phyloP scores from a whole-genome alignment of 2,329 filamentous ascomycete genomes.

The Teratosphaeria destructans region DNA sequence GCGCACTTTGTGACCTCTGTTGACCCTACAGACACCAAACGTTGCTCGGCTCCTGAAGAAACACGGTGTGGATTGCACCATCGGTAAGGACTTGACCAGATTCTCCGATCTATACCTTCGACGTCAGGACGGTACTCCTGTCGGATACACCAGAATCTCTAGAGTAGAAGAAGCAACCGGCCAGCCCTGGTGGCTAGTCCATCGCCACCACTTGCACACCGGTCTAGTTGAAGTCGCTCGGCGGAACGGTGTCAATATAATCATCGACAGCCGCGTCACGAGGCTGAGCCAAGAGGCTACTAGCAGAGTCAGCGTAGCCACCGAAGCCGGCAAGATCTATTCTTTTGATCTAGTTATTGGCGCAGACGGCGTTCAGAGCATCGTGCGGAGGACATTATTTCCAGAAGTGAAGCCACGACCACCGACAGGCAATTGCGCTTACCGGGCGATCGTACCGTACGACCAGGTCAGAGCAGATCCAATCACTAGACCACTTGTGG shows the following conservation, averaged over 20 bases:
- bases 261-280: constrained; percentile 29
- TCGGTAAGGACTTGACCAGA: constrained; percentile 32
- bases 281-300: constrained; percentile 21
- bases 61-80: constrained; percentile 31
- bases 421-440: constrained; percentile 35
- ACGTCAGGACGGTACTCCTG: constrained; percentile 28
- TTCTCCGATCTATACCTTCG: constrained; percentile 33
- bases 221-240: constrained; percentile 33
- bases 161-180: constrained; percentile 24
- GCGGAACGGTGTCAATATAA: constrained; percentile 28
- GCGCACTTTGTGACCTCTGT: not conserved
- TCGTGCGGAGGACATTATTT: constrained; percentile 31
- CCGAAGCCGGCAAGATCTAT: constrained; percentile 13
- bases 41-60: constrained; percentile 30
- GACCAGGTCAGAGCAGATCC: constrained; percentile 34
- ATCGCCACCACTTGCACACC: constrained; percentile 37
- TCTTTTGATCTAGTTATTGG: constrained; percentile 22
- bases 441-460: constrained; percentile 36
- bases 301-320: constrained; percentile 22
- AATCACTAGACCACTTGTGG: constrained; percentile 22
- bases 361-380: constrained; percentile 22
- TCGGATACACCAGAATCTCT: constrained; percentile 29
- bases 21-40: constrained; percentile 32
- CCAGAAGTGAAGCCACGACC: constrained; percentile 32
- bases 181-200: constrained; percentile 38